Conservation (phyloP, 1,139 yeast genomes). For the Lodderomyces theae region DNA sequence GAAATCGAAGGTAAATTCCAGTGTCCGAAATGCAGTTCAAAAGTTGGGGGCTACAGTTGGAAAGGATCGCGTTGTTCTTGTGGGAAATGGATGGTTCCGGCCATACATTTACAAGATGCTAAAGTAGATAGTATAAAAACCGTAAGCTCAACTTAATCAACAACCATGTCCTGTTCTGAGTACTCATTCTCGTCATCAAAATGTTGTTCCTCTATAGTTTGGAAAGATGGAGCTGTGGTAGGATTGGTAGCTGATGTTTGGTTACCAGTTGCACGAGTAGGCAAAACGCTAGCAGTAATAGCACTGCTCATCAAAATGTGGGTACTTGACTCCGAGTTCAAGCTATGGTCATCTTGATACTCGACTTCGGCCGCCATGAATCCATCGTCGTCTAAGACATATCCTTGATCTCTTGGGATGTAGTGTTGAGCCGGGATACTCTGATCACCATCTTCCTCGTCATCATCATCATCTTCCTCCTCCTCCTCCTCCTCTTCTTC, state of each 20-base stretch:
- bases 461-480: conserved; percentile 16
- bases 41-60: conserved; percentile 92
- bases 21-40: conserved; percentile 83
- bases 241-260: conserved; percentile 21
- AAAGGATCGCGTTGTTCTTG: conserved; percentile 93
- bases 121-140: conserved; percentile 69
- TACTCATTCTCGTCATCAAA: conserved; percentile 14
- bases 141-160: conserved; percentile 11
- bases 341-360: conserved; percentile 53
- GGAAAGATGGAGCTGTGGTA: conserved; percentile 18
- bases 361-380: conserved; percentile 61
- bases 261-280: conserved; percentile 17
- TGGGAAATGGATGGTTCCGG: conserved; percentile 95
- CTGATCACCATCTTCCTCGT: neutral
- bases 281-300: conserved; percentile 15
- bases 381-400: conserved; percentile 31
- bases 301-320: conserved; percentile 23
- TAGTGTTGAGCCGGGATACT: neutral
- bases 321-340: conserved; percentile 19
- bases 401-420: neutral
- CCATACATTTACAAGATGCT: conserved; percentile 75
- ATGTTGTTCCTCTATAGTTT: conserved; percentile 12
- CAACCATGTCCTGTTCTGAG: conserved; percentile 46
- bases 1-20: conserved; percentile 80
- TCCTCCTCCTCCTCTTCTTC: conserved; percentile 35